Base-by-base conservation (phyloP, 805 yeast species). In the Kluyveromyces lactis region DNA sequence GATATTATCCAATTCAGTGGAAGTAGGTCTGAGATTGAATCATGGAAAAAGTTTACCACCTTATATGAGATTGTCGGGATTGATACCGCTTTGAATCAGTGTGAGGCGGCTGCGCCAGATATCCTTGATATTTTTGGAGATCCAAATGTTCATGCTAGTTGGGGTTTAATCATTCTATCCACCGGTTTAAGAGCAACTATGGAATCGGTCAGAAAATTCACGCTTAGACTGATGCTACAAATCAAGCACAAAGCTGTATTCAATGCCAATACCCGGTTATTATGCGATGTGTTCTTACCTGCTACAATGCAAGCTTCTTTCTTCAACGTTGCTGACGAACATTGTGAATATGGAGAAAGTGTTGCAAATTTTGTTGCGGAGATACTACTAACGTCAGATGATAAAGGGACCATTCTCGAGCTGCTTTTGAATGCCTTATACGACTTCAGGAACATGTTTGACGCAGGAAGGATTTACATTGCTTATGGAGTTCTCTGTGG, bases 1-100 rank as follows among this genome's bases (percentile, higher is more conserved):
- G 95, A 87, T 52, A 81, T 87, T 33, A 62, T 85, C 19, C 89
- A 86, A 1, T 71, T 89, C 28, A 96, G 89, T 55, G 77, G 95
- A 0, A 82, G 95, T 0, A 62, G 84, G 49, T 86, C 87, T 49
- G 96, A 89, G 58, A 77, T 90, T 0, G 79, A 79, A 48, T 71
- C 77, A 17, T 87, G 96, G 96, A 69, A 74, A 31, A 70, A 84
- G 42, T 87, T 69, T 51, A 67, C 77, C 19, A 84, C 95, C 0
- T 60, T 87, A 11, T 81, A 75, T 50, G 95, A 87, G 52, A 82
- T 87, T 34, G 62, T 85, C 19, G 92, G 86, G 1, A 71, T 87
- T 29, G 96, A 87, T 55, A 77, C 95, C 0, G 83, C 95, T 0
- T 62, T 85, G 50, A 87, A 89, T 50, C 96, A 89, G 58, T 77